A percentile compares a stretch with the other conserved stretches of the same genome.
phyloP scores from a whole-genome alignment of 1,284 basidiomycete species.

The Rhodotorula sp. region DNA sequence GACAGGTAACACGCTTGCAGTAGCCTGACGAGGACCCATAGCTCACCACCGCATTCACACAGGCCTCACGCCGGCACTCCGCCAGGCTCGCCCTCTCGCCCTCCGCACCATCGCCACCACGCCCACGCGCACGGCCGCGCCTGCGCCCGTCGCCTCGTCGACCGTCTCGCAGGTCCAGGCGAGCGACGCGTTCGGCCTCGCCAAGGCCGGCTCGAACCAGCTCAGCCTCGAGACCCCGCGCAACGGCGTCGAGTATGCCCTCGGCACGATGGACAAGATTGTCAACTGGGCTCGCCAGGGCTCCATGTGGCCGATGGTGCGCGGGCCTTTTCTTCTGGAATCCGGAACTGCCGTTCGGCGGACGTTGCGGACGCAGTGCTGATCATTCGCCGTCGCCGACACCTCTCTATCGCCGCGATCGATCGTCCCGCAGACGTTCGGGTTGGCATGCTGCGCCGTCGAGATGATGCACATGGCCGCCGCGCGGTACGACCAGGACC shows the following conservation, averaged over 20 bases:
- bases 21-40: too few relatives aligned
- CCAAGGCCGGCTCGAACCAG: constrained; percentile 77
- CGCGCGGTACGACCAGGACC: constrained; percentile 97
- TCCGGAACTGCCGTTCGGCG: neutral
- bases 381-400: neutral
- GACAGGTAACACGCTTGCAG: constrained; percentile 7
- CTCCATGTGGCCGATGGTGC: constrained; percentile 98
- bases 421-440: constrained; percentile 54
- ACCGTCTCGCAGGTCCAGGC: constrained; percentile 16
- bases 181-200: constrained; percentile 50
- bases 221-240: constrained; percentile 80
- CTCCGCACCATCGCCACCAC: constrained; percentile 33
- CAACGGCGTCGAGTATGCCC: constrained; percentile 81
- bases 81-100: constrained; percentile 16
- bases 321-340: neutral
- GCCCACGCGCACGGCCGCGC: constrained; percentile 10
- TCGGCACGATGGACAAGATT: constrained; percentile 94
- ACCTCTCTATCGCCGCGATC: neutral
- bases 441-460: constrained; percentile 97
- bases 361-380: neutral
- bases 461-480: constrained; percentile 93
- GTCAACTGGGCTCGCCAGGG: constrained; percentile 97
- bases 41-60: neutral
- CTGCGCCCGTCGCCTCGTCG: neutral
- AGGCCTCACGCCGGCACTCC: constrained; percentile 31